Evolutionary conservation across 1,284 basidiomycete genomes (phyloP), one percentile per base, ranked within the genome.

Genomic region (Puccinia polysora): DNA sequence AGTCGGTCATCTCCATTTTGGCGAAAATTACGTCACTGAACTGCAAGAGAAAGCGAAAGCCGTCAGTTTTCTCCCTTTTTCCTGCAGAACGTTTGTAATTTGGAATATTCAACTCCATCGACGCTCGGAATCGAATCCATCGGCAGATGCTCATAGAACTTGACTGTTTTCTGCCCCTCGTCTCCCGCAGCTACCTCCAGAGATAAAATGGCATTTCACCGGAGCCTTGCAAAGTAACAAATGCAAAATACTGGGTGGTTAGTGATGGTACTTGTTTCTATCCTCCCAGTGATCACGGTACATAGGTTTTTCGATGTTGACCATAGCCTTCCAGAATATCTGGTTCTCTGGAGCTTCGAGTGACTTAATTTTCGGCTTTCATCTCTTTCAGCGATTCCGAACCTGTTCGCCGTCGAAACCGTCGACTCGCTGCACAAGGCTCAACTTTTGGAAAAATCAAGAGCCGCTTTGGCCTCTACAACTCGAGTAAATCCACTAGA

Each of bases 1-100:
- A 15, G 63, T 49, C 18, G 78, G 76, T 0, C 75, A 79, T 74
- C 83, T 87, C 1, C 91, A 96, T 79, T 98, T 97, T 79, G 95
- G 96, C 12, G 95, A 98, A 81, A 98, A 98, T 80, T 98, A 97
- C 79, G 92, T 94, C 4, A 90, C 96, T 76, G 95, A 97, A 79
- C 81, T 98, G 75, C 87, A 87, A n/a, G 90, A 93, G 56, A 98
- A 96, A 78, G 88, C 91, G 0, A 82, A 82, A 64, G 82, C 85
- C 79, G 90, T 90, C 77, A 75, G 30, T 60, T 1, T 45, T 10
- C 32, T 20, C n/a, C 4, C 30, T 49, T 50, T 1, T 52, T 59
- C n/a, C n/a, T n/a, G n/a, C n/a, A n/a, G n/a, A n/a, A n/a, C n/a
- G n/a, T n/a, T n/a, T n/a, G n/a, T n/a, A n/a, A n/a, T n/a, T n/a